Evolutionary conservation across 768 basidiomycete genomes (phyloP), one percentile per base, ranked within the genome.

Genomic region (Lentinula boryana): DNA sequence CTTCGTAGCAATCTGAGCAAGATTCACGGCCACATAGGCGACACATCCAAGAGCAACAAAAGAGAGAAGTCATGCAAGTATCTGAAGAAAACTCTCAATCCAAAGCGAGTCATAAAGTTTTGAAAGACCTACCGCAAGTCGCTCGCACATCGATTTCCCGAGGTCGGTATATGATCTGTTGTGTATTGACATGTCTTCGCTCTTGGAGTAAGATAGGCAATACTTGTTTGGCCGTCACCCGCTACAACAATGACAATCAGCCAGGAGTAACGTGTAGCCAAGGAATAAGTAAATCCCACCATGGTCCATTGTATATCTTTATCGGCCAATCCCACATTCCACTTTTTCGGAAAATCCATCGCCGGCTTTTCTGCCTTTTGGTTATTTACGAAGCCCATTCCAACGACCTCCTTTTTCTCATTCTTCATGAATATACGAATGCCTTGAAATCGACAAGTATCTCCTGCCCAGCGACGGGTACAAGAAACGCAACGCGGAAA

Each of bases 21-120:
- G 90, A 85, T 72, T 97, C 95, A 9, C 92, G 85, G 4, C 93
- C 95, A 70, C 95, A 98, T 41, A 84, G 69, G n/a, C 89, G 82
- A 70, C 94, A 96, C 83, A 95, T 90, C 86, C 91, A 96, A 33
- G 86, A 89, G 60, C 85, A 86, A 5, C 89, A 88, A 72, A 96
- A 96, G 60, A 96, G 85, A 12, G 94, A 95, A 4, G 93, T 95
- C 80, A 93, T 90, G 72, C 95, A 97, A 1, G 90, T 93, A 72
- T 97, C 94, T 96, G 69, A 21, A 60, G 62, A 52, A 43, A n/a
- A 10, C 0, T 27, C 60, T 56, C 51, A 59, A 60, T 52, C 55
- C 56, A 64, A 56, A 63, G 59, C 55, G 33, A 48, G 36, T 38
- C 13, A 56, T 41, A 13, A 53, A 12, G 54, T 44, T 48, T 21